A percentile compares a stretch with the other conserved stretches of the same genome.
Conservation (phyloP, 148 eudicot genomes). For the Nyssa sinensis region DNA sequence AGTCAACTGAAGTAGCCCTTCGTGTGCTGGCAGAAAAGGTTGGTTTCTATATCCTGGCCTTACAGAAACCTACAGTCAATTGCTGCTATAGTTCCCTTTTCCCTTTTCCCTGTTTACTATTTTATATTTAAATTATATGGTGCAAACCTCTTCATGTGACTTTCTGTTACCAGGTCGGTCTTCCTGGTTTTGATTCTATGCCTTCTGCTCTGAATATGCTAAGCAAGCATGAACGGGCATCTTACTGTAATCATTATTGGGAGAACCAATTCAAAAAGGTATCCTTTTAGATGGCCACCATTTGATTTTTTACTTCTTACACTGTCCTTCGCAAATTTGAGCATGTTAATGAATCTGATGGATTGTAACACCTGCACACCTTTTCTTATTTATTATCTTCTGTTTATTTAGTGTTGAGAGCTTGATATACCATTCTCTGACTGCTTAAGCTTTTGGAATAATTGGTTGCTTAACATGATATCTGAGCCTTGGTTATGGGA, state of each 20-base stretch:
- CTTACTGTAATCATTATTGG: constrained; percentile 96
- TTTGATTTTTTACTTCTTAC: neutral
- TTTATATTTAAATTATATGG: neutral
- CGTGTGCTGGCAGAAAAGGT: constrained; percentile 98
- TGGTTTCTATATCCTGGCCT: constrained; percentile 13
- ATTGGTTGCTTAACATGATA: too few relatives aligned
- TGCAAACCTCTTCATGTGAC: constrained; percentile 8
- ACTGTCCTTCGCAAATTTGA: neutral
- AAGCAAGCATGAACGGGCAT: constrained; percentile 92
- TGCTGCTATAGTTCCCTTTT: constrained; percentile 3
- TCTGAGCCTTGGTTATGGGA: too few relatives aligned
- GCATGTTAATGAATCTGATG: neutral
- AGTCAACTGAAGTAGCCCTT: constrained; percentile 99
- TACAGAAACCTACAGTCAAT: constrained; percentile 1
- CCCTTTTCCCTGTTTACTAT: neutral
- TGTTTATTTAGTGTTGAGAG: too few relatives aligned
- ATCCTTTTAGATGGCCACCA: constrained; percentile 7
- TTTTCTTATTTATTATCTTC: neutral
- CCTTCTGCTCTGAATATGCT: constrained; percentile 95
- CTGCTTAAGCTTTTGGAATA: too few relatives aligned
- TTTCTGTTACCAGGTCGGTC: constrained; percentile 68
- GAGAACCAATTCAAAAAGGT: constrained; percentile 96
- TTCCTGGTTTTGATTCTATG: constrained; percentile 98
- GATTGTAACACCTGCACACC: neutral
- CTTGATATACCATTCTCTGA: too few relatives aligned